Percentiles rank a stretch among this genome's conserved stretches.
phyloP scores from a whole-genome alignment of 2,329 filamentous ascomycete genomes.

The Fonsecaea erecta region DNA sequence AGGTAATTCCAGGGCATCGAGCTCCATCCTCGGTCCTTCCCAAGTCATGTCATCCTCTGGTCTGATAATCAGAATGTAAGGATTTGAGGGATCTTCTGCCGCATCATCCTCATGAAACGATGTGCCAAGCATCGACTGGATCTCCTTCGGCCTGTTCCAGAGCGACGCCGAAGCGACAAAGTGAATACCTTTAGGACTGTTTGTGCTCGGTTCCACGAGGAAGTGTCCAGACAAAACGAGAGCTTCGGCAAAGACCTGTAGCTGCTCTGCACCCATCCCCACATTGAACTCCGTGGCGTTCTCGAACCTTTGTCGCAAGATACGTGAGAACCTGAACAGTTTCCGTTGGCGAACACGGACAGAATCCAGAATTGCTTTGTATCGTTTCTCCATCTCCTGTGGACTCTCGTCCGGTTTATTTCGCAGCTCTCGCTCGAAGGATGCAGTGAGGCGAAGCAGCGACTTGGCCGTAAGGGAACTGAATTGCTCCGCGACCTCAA shows the following conservation, averaged over 20 bases:
- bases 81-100: conserved; percentile 75
- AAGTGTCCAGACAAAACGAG: conserved; percentile 85
- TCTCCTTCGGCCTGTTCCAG: conserved; percentile 74
- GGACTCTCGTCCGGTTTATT: conserved; percentile 81
- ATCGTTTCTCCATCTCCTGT: conserved; percentile 92
- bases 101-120: conserved; percentile 71
- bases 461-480: conserved; percentile 89
- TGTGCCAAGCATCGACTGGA: conserved; percentile 82
- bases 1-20: conserved; percentile 74
- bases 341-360: conserved; percentile 95
- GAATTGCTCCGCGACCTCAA: conserved; percentile 97
- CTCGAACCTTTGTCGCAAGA: conserved; percentile 90
- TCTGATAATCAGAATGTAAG: conserved; percentile 82
- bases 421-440: conserved; percentile 90
- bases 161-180: conserved; percentile 84
- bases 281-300: conserved; percentile 96
- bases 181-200: conserved; percentile 76
- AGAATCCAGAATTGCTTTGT: conserved; percentile 93
- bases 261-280: conserved; percentile 68
- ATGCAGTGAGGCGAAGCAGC: conserved; percentile 80
- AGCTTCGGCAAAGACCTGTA: conserved; percentile 79
- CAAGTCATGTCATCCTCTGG: conserved; percentile 80
- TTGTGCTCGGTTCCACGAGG: conserved; percentile 69
- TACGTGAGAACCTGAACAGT: conserved; percentile 90
- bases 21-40: conserved; percentile 75